Percentiles rank a stretch among this genome's conserved stretches.
Evolutionary conservation across 2,329 filamentous ascomycete species (phyloP).

Genomic region (Diaporthe ilicicola): DNA sequence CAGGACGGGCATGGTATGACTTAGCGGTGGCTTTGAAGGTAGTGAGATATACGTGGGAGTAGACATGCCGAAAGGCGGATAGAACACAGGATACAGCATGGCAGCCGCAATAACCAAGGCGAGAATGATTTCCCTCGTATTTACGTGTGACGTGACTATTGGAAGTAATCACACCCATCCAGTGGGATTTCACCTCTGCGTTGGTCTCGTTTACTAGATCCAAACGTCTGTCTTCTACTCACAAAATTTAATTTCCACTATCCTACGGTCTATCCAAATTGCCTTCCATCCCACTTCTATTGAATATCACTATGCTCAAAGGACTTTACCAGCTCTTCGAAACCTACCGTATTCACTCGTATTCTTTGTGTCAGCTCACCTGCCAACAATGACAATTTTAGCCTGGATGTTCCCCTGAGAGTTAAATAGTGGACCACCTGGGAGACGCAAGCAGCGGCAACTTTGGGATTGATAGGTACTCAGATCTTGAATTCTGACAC

Average conservation of each 20-base stretch:
- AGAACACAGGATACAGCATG: background rate
- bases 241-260: background rate
- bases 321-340: too few relatives aligned
- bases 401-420: too few relatives aligned
- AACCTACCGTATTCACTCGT: too few relatives aligned
- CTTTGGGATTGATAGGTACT: too few relatives aligned
- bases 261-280: too few relatives aligned
- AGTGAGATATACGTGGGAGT: slow-evolving; percentile 1
- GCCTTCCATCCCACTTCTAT: too few relatives aligned
- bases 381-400: too few relatives aligned
- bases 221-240: background rate
- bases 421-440: too few relatives aligned
- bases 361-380: too few relatives aligned
- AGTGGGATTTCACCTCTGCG: background rate
- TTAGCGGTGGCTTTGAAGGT: slow-evolving; percentile 5
- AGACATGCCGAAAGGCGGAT: slow-evolving; percentile 18
- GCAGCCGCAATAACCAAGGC: background rate
- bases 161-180: background rate
- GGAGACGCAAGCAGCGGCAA: too few relatives aligned
- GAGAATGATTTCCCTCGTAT: background rate
- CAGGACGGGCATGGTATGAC: background rate
- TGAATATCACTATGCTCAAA: too few relatives aligned
- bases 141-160: background rate
- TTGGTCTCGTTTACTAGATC: background rate
- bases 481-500: too few relatives aligned